Percentiles rank a stretch among this genome's conserved stretches.
These are phyloP conservation scores for Neurospora sp. DNA, from an alignment of 495 filamentous ascomycete genomes.

Conservation along the genomic window DNA sequence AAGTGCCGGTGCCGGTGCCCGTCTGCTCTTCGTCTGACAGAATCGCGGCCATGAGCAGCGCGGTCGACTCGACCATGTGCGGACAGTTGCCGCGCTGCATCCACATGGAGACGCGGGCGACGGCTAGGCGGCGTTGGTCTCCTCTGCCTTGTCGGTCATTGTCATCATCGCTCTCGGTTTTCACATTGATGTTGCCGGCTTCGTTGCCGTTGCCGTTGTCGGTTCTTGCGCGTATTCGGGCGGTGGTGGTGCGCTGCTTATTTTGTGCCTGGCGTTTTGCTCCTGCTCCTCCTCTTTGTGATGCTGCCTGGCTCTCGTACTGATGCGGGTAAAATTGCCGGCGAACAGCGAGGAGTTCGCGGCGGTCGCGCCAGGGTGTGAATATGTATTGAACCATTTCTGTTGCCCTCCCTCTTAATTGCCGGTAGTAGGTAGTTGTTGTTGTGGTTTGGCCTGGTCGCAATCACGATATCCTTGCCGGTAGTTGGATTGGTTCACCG, in stretches of 20 bases:
- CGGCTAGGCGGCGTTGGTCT: constrained; percentile 23
- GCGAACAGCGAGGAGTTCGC: constrained; percentile 58
- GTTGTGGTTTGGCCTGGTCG: background rate
- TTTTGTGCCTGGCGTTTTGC: background rate
- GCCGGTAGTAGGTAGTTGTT: background rate
- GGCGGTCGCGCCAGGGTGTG: constrained; percentile 64
- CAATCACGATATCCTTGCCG: background rate
- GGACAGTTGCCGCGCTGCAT: constrained; percentile 64
- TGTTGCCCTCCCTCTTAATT: background rate
- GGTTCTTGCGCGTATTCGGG: background rate
- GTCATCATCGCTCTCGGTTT: background rate
- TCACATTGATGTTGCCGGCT: constrained; percentile 1
- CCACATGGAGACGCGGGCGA: constrained; percentile 44
- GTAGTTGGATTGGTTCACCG: background rate
- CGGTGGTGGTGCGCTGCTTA: background rate
- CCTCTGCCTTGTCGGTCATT: background rate
- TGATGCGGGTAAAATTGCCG: constrained; percentile 50
- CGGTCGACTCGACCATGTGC: constrained; percentile 73
- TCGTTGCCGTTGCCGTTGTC: background rate
- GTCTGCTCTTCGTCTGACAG: constrained; percentile 51
- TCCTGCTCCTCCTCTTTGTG: background rate
- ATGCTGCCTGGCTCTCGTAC: background rate
- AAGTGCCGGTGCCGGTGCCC: constrained; percentile 9
- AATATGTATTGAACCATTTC: constrained; percentile 67
- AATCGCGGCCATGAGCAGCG: constrained; percentile 62